These are phyloP conservation scores for Xylaria sp. DNA, from an alignment of 2,329 filamentous ascomycete genomes.

Conservation along the genomic window DNA sequence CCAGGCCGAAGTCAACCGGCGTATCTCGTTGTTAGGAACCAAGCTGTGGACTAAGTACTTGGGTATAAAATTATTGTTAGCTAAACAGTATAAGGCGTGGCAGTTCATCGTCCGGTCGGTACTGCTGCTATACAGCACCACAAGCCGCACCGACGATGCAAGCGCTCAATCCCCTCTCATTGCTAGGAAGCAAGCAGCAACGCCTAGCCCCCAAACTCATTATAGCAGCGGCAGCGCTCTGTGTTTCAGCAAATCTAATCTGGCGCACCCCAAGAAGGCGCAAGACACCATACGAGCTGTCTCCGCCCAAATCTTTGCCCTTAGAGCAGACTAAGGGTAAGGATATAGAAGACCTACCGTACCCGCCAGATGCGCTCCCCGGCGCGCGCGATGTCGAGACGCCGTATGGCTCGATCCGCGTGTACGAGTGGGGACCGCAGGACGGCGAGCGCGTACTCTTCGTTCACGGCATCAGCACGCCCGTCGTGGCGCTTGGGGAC, in stretches of 20 bases:
- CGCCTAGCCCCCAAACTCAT: constrained; percentile 1
- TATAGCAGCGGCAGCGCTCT: constrained; percentile 16
- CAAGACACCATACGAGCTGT: constrained; percentile 14
- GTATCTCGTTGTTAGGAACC: neutral
- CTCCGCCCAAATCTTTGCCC: constrained; percentile 10
- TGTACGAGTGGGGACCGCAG: constrained; percentile 84
- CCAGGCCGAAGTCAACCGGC: neutral
- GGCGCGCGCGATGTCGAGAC: constrained; percentile 75
- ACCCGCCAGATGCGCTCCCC: constrained; percentile 77
- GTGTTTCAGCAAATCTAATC: constrained; percentile 16
- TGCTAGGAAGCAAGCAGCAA: constrained; percentile 17
- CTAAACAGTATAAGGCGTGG: neutral
- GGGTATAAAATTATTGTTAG: neutral
- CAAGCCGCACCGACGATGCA: neutral
- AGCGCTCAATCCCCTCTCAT: neutral
- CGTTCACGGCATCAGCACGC: constrained; percentile 85
- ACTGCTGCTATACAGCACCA: neutral
- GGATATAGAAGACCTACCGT: constrained; percentile 59
- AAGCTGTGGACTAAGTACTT: neutral
- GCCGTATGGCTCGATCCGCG: constrained; percentile 76
- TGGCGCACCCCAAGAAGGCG: neutral
- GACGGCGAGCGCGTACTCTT: constrained; percentile 77
- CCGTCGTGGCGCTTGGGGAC: constrained; percentile 74
- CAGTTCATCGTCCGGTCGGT: neutral
- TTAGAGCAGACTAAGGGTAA: neutral